Conservation (phyloP, 305 asterid species). For the Fraxinus paxiana region DNA sequence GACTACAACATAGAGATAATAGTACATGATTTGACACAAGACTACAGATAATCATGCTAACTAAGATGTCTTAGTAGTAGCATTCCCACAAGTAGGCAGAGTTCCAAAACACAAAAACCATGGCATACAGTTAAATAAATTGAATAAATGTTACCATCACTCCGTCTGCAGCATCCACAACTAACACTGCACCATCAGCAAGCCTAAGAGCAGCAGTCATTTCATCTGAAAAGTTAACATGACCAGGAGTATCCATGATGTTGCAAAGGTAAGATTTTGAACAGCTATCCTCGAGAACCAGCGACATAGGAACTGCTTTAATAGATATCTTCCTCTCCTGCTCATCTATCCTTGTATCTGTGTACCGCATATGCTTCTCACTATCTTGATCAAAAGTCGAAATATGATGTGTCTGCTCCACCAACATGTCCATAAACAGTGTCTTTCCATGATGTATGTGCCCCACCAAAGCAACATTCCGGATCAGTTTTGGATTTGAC, state of each 20-base stretch:
- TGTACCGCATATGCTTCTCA: slow-evolving; percentile 95
- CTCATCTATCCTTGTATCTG: slow-evolving; percentile 94
- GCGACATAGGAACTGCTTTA: slow-evolving; percentile 85
- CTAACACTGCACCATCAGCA: slow-evolving; percentile 95
- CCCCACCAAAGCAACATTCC: slow-evolving; percentile 94
- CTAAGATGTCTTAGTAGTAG: neutral
- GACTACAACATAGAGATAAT: neutral
- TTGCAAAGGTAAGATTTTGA: slow-evolving; percentile 88
- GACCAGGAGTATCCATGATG: slow-evolving; percentile 97
- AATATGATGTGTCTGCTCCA: slow-evolving; percentile 93
- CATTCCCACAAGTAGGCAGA: neutral
- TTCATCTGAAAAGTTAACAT: slow-evolving; percentile 95
- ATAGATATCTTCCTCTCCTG: slow-evolving; percentile 94
- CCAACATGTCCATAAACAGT: slow-evolving; percentile 88
- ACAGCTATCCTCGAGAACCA: slow-evolving; percentile 88
- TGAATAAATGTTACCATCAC: slow-evolving; percentile 59
- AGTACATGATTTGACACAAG: neutral
- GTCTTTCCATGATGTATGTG: slow-evolving; percentile 85
- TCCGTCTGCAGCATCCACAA: slow-evolving; percentile 98
- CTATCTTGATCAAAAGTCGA: slow-evolving; percentile 89
- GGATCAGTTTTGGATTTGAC: slow-evolving; percentile 77
- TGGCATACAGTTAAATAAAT: neutral
- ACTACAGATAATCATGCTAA: neutral
- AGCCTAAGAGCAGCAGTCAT: slow-evolving; percentile 96
- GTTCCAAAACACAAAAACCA: neutral